Percentiles rank a stretch among this genome's conserved stretches.
These are phyloP conservation scores for Alternaria atra DNA, from an alignment of 2,329 filamentous ascomycete species.

Conservation along the genomic window DNA sequence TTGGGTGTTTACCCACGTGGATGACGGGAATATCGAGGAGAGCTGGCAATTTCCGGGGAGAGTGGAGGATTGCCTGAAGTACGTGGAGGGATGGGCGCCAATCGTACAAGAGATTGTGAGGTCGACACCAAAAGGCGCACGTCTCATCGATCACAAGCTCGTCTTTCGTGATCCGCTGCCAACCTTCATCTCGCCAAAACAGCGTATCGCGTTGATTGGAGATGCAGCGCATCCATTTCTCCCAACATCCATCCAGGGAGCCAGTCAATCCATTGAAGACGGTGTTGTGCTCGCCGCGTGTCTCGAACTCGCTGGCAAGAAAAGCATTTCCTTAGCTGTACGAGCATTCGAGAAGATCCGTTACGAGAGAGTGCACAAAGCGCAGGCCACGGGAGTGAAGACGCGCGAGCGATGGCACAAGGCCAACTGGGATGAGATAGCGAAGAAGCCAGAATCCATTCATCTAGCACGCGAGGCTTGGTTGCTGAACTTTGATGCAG, in stretches of 20 bases:
- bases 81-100: conserved; percentile 43
- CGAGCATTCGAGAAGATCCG: conserved; percentile 45
- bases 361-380: conserved; percentile 41
- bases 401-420: conserved; percentile 44
- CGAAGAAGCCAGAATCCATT: conserved; percentile 38
- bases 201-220: conserved; percentile 60
- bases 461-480: conserved; percentile 42
- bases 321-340: conserved; percentile 33
- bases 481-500: conserved; percentile 44
- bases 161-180: conserved; percentile 63
- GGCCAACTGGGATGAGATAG: conserved; percentile 41
- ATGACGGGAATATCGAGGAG: conserved; percentile 46
- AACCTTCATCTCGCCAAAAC: conserved; percentile 60
- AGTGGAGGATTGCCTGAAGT: conserved; percentile 44
- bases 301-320: conserved; percentile 38
- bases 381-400: conserved; percentile 41
- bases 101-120: conserved; percentile 45
- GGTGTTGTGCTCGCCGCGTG: conserved; percentile 41
- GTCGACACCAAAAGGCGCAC: conserved; percentile 41
- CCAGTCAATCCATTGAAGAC: conserved; percentile 65
- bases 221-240: conserved; percentile 65
- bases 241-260: conserved; percentile 63
- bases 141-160: conserved; percentile 63
- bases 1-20: conserved; percentile 53
- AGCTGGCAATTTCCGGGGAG: conserved; percentile 46